phyloP scores from a whole-genome alignment of 2,329 filamentous ascomycete genomes.

The Onygenales sp. region DNA sequence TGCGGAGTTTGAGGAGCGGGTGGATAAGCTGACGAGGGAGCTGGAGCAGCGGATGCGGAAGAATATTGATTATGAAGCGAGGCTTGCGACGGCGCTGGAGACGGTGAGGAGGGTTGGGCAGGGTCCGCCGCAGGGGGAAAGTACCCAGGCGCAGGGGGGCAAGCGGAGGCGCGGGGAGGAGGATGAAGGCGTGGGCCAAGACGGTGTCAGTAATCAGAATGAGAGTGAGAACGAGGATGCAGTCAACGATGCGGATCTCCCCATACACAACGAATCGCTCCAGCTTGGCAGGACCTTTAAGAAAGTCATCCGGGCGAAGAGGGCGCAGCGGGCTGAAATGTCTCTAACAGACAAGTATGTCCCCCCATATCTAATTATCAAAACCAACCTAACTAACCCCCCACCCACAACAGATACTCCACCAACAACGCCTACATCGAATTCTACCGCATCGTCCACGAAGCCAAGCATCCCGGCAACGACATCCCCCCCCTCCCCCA shows the following conservation, averaged over 20 bases:
- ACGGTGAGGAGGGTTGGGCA: constrained; percentile 16
- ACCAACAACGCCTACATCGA: constrained; percentile 50
- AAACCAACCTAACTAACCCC: background rate
- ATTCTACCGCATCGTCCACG: constrained; percentile 54
- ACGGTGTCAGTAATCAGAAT: constrained; percentile 33
- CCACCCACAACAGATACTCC: constrained; percentile 38
- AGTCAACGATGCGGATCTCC: background rate
- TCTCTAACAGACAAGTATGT: constrained; percentile 34
- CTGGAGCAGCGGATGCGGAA: constrained; percentile 50
- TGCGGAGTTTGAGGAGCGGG: constrained; percentile 34
- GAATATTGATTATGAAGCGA: constrained; percentile 47
- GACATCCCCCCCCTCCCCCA: constrained; percentile 44
- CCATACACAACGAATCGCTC: constrained; percentile 10
- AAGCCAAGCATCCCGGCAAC: constrained; percentile 47
- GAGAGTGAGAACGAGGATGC: constrained; percentile 32
- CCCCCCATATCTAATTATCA: background rate
- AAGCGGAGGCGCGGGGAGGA: constrained; percentile 23
- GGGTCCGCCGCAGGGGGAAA: constrained; percentile 23
- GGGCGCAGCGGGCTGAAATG: constrained; percentile 25
- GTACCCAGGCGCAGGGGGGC: constrained; percentile 24
- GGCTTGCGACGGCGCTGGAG: constrained; percentile 37
- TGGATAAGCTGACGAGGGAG: constrained; percentile 42
- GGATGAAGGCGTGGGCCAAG: constrained; percentile 25
- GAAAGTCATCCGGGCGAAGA: constrained; percentile 24
- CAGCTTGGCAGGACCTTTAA: constrained; percentile 28